These are phyloP conservation scores for Leccinum disarticulatum DNA, from an alignment of 768 basidiomycete species.

Conservation along the genomic window DNA sequence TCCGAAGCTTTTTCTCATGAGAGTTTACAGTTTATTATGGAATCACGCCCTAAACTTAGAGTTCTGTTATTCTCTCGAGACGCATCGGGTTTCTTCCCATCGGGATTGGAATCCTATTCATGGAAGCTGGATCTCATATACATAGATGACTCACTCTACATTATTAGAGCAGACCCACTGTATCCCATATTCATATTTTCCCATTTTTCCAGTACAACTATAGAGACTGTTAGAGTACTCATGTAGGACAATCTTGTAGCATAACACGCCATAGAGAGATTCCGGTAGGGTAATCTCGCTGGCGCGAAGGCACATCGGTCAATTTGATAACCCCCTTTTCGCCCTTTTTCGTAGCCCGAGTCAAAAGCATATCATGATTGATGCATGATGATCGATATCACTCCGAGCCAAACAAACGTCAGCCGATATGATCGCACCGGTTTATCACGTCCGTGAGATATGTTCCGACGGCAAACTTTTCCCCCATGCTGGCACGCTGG, in stretches of 20 bases:
- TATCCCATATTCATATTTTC: neutral
- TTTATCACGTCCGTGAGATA: neutral
- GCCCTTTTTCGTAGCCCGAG: neutral
- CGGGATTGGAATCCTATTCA: conserved; percentile 3
- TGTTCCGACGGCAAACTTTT: neutral
- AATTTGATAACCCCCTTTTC: neutral
- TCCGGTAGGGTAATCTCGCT: neutral
- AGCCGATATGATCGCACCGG: neutral
- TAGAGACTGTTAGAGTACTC: neutral
- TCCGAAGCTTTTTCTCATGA: conserved; percentile 4
- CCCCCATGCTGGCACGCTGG: too few species aligned
- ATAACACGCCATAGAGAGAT: neutral
- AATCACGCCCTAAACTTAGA: neutral
- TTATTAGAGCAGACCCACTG: conserved; percentile 1
- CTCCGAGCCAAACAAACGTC: neutral
- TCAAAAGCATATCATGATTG: neutral
- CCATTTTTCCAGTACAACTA: neutral
- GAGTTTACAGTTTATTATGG: neutral
- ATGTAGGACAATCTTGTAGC: neutral
- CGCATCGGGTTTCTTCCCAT: neutral
- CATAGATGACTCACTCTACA: neutral
- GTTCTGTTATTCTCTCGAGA: conserved; percentile 5
- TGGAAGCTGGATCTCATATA: neutral
- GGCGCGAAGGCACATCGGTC: neutral
- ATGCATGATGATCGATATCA: neutral